Percentiles rank a stretch among this genome's conserved stretches.
Evolutionary conservation across 305 asterid genomes (phyloP).

Genomic region (Petunia hybrid): DNA sequence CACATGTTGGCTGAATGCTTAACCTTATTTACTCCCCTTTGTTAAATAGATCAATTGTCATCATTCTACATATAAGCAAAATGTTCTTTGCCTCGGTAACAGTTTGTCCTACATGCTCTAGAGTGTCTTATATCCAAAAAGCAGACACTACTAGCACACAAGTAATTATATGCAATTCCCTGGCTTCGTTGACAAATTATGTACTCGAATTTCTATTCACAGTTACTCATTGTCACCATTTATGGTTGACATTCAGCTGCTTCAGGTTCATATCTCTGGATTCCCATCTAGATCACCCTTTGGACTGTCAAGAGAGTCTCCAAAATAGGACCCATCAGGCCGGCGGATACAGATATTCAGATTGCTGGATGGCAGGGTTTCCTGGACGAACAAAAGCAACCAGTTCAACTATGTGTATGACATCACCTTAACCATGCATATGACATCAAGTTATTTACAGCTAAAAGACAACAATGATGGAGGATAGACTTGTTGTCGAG

Average conservation of each 20-base stretch:
- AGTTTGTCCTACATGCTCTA: slow-evolving; percentile 39
- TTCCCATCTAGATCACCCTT: slow-evolving; percentile 56
- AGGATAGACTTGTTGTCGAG: slow-evolving; percentile 4
- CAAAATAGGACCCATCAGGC: slow-evolving; percentile 77
- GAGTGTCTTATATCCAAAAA: slow-evolving; percentile 58
- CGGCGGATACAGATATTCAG: slow-evolving; percentile 77
- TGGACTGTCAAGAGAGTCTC: slow-evolving; percentile 82
- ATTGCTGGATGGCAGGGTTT: slow-evolving; percentile 65
- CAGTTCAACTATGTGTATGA: slow-evolving; percentile 31
- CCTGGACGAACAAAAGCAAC: slow-evolving; percentile 50
- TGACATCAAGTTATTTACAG: not conserved
- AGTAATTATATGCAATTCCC: slow-evolving; percentile 43
- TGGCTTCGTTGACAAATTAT: slow-evolving; percentile 48
- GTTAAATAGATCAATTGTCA: slow-evolving; percentile 39
- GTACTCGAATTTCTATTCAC: slow-evolving; percentile 47
- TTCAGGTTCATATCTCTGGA: slow-evolving; percentile 39
- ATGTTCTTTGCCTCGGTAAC: slow-evolving; percentile 40
- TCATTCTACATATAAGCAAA: slow-evolving; percentile 43
- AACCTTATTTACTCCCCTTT: slow-evolving; percentile 39
- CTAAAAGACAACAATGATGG: not conserved
- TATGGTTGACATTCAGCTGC: slow-evolving; percentile 34
- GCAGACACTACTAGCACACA: slow-evolving; percentile 46
- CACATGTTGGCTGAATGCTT: slow-evolving; percentile 36
- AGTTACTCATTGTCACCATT: slow-evolving; percentile 36
- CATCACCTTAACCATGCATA: too few species aligned